Conservation (phyloP, 2,329 filamentous ascomycete genomes). For the Bisporella sp. region DNA sequence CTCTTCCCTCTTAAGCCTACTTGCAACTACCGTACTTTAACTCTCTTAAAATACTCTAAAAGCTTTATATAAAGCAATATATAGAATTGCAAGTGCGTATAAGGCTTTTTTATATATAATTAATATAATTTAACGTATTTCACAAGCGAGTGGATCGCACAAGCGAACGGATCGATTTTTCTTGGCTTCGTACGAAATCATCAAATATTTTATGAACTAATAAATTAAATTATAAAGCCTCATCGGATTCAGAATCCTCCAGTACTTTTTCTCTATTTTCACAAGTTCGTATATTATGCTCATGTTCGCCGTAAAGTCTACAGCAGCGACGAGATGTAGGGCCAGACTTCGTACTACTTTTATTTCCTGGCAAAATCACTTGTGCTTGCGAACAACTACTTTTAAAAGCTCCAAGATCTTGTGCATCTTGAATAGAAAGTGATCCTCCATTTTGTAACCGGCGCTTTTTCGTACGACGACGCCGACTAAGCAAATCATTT, state of each 20-base stretch:
- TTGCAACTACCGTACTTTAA: too few species aligned
- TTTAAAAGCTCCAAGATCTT: neutral
- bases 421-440: neutral
- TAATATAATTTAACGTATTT: slow-evolving; percentile 1
- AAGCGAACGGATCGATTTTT: neutral
- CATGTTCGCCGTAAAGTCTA: neutral
- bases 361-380: neutral
- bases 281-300: neutral
- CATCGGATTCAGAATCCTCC: neutral
- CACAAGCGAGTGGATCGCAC: neutral
- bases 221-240: neutral
- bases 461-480: neutral
- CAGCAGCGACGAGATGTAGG: neutral
- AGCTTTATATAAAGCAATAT: too few species aligned
- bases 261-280: neutral
- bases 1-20: too few species aligned
- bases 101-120: too few species aligned
- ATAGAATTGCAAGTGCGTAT: too few species aligned
- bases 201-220: neutral
- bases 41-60: too few species aligned
- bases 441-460: neutral
- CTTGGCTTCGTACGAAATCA: neutral
- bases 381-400: neutral
- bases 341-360: neutral
- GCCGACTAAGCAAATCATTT: neutral